These are phyloP conservation scores for Xylariomycetidae sp. DNA, from an alignment of 2,329 filamentous ascomycete genomes.

Conservation along the genomic window DNA sequence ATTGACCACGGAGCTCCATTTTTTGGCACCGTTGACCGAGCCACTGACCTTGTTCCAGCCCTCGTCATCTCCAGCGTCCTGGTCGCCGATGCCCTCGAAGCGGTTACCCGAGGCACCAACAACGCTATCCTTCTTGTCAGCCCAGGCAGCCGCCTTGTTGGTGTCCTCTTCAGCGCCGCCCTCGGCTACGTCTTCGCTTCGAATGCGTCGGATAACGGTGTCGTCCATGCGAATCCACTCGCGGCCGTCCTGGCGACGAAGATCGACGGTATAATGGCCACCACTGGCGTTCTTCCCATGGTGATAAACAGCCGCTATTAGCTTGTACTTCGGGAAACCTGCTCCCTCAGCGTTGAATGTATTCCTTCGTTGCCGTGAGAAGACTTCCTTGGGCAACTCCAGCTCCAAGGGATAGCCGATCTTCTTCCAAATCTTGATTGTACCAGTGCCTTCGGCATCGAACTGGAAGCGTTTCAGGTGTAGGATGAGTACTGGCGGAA, in stretches of 20 bases:
- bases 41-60: slow-evolving; percentile 78
- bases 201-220: slow-evolving; percentile 78
- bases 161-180: slow-evolving; percentile 74
- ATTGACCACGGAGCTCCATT: slow-evolving; percentile 67
- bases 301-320: slow-evolving; percentile 91
- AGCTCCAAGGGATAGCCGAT: slow-evolving; percentile 91
- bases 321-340: slow-evolving; percentile 74
- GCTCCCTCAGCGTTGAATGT: slow-evolving; percentile 56
- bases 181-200: slow-evolving; percentile 83
- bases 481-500: slow-evolving; percentile 87
- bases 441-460: slow-evolving; percentile 72
- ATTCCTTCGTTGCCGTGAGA: slow-evolving; percentile 69
- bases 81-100: slow-evolving; percentile 64
- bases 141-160: slow-evolving; percentile 53
- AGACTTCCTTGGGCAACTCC: slow-evolving; percentile 85
- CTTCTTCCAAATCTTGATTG: slow-evolving; percentile 98
- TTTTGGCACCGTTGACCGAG: slow-evolving; percentile 60
- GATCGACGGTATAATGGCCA: slow-evolving; percentile 97
- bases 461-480: slow-evolving; percentile 98
- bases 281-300: slow-evolving; percentile 95
- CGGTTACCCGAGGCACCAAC: slow-evolving; percentile 55
- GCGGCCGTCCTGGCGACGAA: slow-evolving; percentile 84
- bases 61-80: slow-evolving; percentile 59
- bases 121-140: slow-evolving; percentile 51
- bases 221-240: slow-evolving; percentile 98